Conservation (phyloP, 441 rosid genomes). For the Populus tomentosa region DNA sequence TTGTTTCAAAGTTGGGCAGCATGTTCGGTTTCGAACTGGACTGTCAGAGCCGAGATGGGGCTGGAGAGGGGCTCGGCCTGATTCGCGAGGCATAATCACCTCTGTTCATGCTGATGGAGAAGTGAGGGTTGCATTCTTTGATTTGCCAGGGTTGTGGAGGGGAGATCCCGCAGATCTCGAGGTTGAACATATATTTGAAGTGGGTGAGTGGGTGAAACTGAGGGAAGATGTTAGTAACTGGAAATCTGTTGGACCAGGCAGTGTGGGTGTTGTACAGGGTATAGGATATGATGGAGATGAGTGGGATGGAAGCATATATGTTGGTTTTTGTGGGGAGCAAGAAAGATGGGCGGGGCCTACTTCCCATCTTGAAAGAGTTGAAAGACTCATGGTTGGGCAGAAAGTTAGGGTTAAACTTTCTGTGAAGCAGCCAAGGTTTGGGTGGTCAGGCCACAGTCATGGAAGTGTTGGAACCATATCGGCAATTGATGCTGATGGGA, state of each 20-base stretch:
- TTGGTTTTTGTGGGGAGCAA: slow-evolving; percentile 92
- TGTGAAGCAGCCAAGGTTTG: slow-evolving; percentile 92
- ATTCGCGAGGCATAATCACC: slow-evolving; percentile 76
- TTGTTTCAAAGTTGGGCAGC: slow-evolving; percentile 79
- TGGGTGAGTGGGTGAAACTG: slow-evolving; percentile 94
- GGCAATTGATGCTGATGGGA: slow-evolving; percentile 94
- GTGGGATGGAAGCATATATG: slow-evolving; percentile 79
- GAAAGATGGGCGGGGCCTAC: slow-evolving; percentile 87
- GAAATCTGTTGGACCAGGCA: slow-evolving; percentile 83
- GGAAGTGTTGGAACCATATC: slow-evolving; percentile 74
- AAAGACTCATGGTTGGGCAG: slow-evolving; percentile 66
- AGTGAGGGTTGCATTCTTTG: slow-evolving; percentile 78
- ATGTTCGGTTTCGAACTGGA: slow-evolving; percentile 76
- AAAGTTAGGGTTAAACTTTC: slow-evolving; percentile 69
- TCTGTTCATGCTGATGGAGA: slow-evolving; percentile 95
- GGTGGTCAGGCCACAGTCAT: slow-evolving; percentile 94
- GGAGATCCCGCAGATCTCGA: slow-evolving; percentile 97
- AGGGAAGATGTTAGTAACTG: slow-evolving; percentile 53
- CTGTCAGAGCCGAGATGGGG: slow-evolving; percentile 96
- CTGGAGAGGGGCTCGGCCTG: slow-evolving; percentile 81
- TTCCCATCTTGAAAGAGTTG: slow-evolving; percentile 63
- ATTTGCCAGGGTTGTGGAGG: slow-evolving; percentile 85
- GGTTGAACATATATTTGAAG: slow-evolving; percentile 71
- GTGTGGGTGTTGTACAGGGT: slow-evolving; percentile 87
- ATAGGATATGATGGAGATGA: slow-evolving; percentile 75